Evolutionary conservation across 129 eudicot species (phyloP), one percentile per base, ranked within the genome.

Genomic region (Deinandra increscens): DNA sequence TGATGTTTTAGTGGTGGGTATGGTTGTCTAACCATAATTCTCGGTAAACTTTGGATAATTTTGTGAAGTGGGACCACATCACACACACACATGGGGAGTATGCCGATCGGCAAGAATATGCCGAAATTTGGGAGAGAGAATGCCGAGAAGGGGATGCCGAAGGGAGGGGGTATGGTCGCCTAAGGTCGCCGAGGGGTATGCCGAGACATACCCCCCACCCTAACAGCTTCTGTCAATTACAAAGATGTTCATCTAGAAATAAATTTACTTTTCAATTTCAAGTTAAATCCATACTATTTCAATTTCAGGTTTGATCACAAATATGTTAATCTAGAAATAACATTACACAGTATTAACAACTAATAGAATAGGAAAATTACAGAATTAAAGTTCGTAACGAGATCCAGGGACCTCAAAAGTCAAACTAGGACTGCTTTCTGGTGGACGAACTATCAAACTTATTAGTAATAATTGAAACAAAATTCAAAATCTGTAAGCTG

Each of bases 361-460:
- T 0, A 69, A 36, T 6, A 49, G 0, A 10, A 51, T 43, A 33
- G 18, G 31, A 68, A 68, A 33, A 33, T 34, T 0, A 17, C 34
- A 36, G 62, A 50, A 36, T 44, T 44, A 10, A 14, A 66, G 58
- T 14, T 46, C 42, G 39, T 22, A 49, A 67, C 45, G 33, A 33
- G 31, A 53, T 68, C 61, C 46, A 49, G 43, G 20, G 5, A 49
- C 70, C 50, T 61, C 1, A 72, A 50, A 22, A 64, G 70, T 73
- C 78, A 64, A 73, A 50, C 26, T 29, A 10, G 2, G 49, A 33
- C 59, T 36, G 38, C 70, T 53, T 9, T 48, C 12, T 67, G 43
- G 5, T 36, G 41, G n/a, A 69, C 38, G 4, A 69, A 53, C 43
- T 69, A 62, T 12, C 39, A 45, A 60, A n/a, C 11, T 9, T 43